Base-by-base conservation (phyloP, 176 grass and related monocot species). In the Avena insularis region DNA sequence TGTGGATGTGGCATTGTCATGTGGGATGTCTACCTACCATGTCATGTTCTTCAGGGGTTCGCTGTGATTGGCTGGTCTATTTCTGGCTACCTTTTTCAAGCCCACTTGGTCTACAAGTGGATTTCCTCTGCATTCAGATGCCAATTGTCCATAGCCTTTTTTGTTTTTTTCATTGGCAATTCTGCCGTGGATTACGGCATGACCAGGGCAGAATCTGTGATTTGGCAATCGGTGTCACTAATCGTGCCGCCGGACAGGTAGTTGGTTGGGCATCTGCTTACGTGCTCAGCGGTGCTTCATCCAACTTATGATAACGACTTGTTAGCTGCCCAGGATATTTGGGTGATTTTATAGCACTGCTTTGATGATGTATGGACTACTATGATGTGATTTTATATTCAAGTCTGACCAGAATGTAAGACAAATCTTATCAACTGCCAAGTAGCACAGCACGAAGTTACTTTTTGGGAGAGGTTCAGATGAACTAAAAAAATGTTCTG, bases 281-380 rank as follows among this genome's bases (percentile, higher is more conserved):
- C n/a, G 3, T 46, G 58, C 31, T 47, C 17, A 51, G 57, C 36
- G 43, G 48, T 43, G 6, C 86, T 79, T 79, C 38, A 58, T 75
- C 43, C n/a, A 88, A 47, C 3, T 36, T 54, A 68, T 43, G 90
- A 88, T n/a, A 82, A 82, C 15, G 78, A 91, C 86, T 61, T 0
- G 46, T 4, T 68, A 88, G 15, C 63, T 35, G 77, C 16, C 72
- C 50, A 70, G 17, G 27, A 65, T 76, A 47, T 57, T 66, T 78
- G 31, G 50, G 23, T 12, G 16, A 40, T 33, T 38, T 2, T 36
- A 68, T 6, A 36, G 1, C 6, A 65, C 33, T 35, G 29, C 2
- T 0, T 69, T 69, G 57, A 19, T 69, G 31, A 2, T 17, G 21
- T 27, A 11, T 50, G 17, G 25, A 29, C n/a, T 17, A 10, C 33